Evolutionary conservation across 2,329 filamentous ascomycete genomes (phyloP), one percentile per base, ranked within the genome.

Genomic region (Fusarium hainanense): DNA sequence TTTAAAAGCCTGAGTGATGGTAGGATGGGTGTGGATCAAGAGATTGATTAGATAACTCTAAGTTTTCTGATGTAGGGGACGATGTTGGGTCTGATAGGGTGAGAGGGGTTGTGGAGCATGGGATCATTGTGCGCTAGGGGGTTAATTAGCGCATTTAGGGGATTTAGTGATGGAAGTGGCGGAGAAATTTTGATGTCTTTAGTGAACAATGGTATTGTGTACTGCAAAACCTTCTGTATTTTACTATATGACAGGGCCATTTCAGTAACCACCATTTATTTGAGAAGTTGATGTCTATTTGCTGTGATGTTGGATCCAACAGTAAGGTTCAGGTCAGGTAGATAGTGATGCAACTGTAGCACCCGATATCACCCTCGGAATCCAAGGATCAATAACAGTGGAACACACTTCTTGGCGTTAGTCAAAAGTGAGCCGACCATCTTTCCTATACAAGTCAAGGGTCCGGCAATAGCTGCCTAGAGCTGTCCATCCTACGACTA

Each of bases 1-100:
- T 58, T 52, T 52, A 52, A 67, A 54, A 46, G 32, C 25, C 20
- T 4, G 16, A n/a, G 18, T n/a, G 34, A 37, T 7, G 4, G 16
- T 21, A 27, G 11, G 20, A 23, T 27, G 16, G 23, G 37, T 30
- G 49, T 52, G 49, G 49, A 52, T 52, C 49, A 49, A 41, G 27
- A 66, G 66, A 69, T 69, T 63, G 66, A 69, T 69, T 70, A 69
- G 66, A 69, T 69, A 63, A 69, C 43, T 65, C 63, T 51, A 65
- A 61, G 63, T 48, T 59, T 60, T 61, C 20, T 58, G 34, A 25
- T 25, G 44, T 47, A 47, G 44, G 44, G 44, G 44, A 46, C 18
- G 18, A 11, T n/a, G 12, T 18, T 23, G 23, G 5, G n/a, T 18
- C 23, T 46, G 43, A 46, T 46, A 46, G 43, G 43, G 5, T 18